Percentiles rank a stretch among this genome's conserved stretches.
These are phyloP conservation scores for Mortierella sp. DNA, from an alignment of 371 early-diverging fungal genomes.

Conservation along the genomic window DNA sequence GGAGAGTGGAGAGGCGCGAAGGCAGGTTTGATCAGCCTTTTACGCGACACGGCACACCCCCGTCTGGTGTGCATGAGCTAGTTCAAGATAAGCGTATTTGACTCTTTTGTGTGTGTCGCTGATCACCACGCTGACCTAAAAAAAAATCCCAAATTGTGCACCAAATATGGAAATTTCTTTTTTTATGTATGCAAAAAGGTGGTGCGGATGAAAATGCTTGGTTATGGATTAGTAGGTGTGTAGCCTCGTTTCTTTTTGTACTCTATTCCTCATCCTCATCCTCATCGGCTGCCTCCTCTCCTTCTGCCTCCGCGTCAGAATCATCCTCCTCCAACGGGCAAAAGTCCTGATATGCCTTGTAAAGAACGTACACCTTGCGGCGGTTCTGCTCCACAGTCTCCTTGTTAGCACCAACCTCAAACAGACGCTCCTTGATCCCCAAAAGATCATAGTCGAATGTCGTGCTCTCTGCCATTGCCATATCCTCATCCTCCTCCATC, in stretches of 20 bases:
- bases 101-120: background rate
- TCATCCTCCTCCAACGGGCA: constrained; percentile 67
- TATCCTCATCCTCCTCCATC: constrained; percentile 47
- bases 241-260: background rate
- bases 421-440: constrained; percentile 61
- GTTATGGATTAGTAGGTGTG: background rate
- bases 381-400: constrained; percentile 60
- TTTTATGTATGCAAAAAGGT: constrained; percentile 4
- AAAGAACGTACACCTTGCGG: constrained; percentile 60
- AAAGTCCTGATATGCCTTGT: constrained; percentile 63
- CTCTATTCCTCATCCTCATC: constrained; percentile 26
- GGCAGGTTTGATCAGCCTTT: background rate
- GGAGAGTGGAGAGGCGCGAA: background rate
- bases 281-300: constrained; percentile 44
- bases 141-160: background rate
- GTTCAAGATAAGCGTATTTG: background rate
- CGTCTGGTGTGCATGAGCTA: background rate
- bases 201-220: background rate
- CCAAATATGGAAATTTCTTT: background rate
- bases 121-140: no score
- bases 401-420: constrained; percentile 59
- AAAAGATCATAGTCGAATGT: constrained; percentile 61
- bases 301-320: constrained; percentile 57
- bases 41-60: background rate
- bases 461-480: constrained; percentile 50